These are phyloP conservation scores for Agaricales sp. DNA, from an alignment of 1,284 basidiomycete genomes.

Conservation along the genomic window DNA sequence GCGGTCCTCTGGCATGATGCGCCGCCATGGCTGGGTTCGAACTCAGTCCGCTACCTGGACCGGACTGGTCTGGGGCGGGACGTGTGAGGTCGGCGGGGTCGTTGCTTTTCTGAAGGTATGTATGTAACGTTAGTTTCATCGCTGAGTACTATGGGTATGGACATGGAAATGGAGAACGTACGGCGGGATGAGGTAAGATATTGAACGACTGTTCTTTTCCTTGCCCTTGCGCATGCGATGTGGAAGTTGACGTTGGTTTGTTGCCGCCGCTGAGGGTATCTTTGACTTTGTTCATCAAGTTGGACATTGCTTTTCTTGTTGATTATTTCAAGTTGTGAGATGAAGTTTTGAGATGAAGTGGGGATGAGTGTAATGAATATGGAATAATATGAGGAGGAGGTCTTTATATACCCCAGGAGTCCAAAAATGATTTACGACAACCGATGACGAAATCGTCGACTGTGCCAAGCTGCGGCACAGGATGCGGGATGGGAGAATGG, in stretches of 20 bases:
- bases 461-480: not conserved
- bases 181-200: constrained; percentile 41
- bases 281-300: constrained; percentile 14
- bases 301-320: constrained; percentile 13
- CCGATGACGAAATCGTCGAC: not conserved
- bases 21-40: constrained; percentile 19
- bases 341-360: no score
- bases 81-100: constrained; percentile 33
- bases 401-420: not conserved
- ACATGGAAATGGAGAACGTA: constrained; percentile 15
- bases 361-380: not conserved
- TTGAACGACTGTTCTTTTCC: constrained; percentile 23
- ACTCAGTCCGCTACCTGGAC: constrained; percentile 24
- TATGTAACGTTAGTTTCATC: not conserved
- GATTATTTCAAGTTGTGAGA: not conserved
- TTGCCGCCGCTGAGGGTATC: constrained; percentile 10
- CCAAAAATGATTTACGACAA: not conserved
- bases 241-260: no score
- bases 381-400: not conserved
- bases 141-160: not conserved
- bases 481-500: not conserved
- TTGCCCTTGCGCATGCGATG: constrained; percentile 4
- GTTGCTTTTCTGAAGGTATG: constrained; percentile 31
- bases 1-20: constrained; percentile 33
- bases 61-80: constrained; percentile 11